Conservation (phyloP, 768 basidiomycete species). For the Auriscalpium orientale region DNA sequence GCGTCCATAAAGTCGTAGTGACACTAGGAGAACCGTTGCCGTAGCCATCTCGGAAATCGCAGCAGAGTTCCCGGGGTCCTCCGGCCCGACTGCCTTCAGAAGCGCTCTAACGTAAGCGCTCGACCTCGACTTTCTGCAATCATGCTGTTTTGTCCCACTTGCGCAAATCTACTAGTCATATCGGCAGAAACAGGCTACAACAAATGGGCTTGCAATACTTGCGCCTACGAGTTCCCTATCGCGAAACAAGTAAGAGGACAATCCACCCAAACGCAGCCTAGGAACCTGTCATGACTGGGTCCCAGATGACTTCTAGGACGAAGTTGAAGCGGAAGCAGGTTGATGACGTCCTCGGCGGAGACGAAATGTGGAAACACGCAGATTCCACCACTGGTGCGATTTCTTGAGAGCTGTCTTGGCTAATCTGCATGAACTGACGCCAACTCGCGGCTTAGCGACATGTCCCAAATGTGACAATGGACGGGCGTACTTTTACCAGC, state of each 20-base stretch:
- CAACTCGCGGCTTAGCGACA: conserved; percentile 34
- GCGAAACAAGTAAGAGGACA: conserved; percentile 56
- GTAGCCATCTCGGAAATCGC: no score
- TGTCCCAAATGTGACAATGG: conserved; percentile 78
- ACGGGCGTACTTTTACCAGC: conserved; percentile 88
- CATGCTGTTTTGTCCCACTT: conserved; percentile 95
- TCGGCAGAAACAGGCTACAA: conserved; percentile 74
- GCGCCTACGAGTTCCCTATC: conserved; percentile 94
- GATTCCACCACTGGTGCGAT: conserved; percentile 70
- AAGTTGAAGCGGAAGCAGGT: conserved; percentile 82
- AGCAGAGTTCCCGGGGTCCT: not conserved
- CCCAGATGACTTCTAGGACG: conserved; percentile 88
- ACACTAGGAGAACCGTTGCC: no score
- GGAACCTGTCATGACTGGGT: not conserved
- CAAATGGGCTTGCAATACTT: conserved; percentile 91
- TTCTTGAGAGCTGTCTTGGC: not conserved
- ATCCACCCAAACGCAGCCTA: not conserved
- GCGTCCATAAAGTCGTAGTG: no score
- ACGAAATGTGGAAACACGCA: conserved; percentile 90
- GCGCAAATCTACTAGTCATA: conserved; percentile 79
- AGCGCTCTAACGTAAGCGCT: not conserved
- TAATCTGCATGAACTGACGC: not conserved
- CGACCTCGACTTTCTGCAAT: not conserved
- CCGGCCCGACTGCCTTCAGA: not conserved
- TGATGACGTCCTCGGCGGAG: conserved; percentile 94